Evolutionary conservation across 257 asterid genomes (phyloP).

Genomic region (Forsythia suspensa): DNA sequence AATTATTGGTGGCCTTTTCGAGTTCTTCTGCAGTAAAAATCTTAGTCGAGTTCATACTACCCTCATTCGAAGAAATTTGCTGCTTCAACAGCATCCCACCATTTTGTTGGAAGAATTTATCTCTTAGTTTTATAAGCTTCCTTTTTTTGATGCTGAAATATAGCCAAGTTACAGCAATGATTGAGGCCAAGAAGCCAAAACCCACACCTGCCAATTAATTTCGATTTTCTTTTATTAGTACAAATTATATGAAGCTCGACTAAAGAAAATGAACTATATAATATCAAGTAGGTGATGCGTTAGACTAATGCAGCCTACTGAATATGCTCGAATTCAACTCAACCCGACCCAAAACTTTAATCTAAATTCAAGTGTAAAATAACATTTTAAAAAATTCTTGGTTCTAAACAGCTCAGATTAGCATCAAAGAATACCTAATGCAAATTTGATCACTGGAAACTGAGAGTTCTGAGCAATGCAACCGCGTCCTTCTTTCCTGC

Average conservation of each 20-base stretch:
- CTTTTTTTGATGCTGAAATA: constrained; percentile 29
- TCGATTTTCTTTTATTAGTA: not conserved
- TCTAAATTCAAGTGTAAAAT: too few relatives aligned
- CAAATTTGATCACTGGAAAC: constrained; percentile 48
- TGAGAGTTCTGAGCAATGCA: constrained; percentile 40
- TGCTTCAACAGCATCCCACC: constrained; percentile 41
- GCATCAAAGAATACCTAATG: constrained; percentile 35
- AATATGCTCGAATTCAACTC: too few relatives aligned
- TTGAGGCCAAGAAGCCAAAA: constrained; percentile 27
- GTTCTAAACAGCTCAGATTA: too few relatives aligned
- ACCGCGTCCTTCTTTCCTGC: constrained; percentile 39
- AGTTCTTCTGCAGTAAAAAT: constrained; percentile 43
- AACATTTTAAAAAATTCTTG: not conserved
- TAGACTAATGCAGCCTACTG: too few relatives aligned
- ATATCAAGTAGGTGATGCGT: too few relatives aligned
- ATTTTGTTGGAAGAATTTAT: constrained; percentile 42
- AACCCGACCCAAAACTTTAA: too few relatives aligned
- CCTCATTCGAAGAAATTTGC: constrained; percentile 31
- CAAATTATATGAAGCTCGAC: not conserved
- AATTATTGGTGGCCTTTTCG: constrained; percentile 43
- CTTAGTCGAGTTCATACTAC: constrained; percentile 22
- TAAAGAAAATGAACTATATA: too few relatives aligned
- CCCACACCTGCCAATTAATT: constrained; percentile 25
- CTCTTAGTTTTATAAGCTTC: constrained; percentile 29
- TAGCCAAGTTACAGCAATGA: constrained; percentile 17